phyloP scores from a whole-genome alignment of 2,329 filamentous ascomycete genomes.

The Graphilbum fragrans region DNA sequence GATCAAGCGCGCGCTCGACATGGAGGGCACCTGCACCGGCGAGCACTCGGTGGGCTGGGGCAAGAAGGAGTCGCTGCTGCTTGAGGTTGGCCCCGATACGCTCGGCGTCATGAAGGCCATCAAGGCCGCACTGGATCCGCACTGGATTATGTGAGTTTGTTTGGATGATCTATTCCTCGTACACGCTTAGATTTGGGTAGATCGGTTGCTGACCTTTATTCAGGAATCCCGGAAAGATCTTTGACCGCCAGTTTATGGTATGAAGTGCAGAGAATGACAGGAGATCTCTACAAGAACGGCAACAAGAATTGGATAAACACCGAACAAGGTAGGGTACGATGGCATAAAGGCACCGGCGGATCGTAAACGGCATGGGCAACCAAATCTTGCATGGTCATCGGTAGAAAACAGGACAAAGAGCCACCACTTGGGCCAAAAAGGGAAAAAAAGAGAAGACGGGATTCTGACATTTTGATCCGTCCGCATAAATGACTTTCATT shows the following conservation, averaged over 20 bases:
- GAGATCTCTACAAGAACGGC: background rate
- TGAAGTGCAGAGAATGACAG: background rate
- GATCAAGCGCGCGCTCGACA: conserved; percentile 80
- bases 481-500: no score
- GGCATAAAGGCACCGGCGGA: no score
- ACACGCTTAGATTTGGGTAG: no score
- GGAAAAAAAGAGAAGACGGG: no score
- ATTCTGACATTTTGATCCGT: no score
- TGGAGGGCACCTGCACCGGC: conserved; percentile 88
- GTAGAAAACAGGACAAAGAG: no score
- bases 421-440: no score
- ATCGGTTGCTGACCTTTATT: no score
- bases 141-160: conserved; percentile 58
- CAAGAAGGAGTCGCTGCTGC: conserved; percentile 68
- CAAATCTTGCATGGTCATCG: no score
- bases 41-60: conserved; percentile 80
- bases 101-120: conserved; percentile 75
- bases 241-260: conserved; percentile 42
- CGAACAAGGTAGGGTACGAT: no score
- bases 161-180: background rate
- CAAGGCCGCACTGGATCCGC: conserved; percentile 71
- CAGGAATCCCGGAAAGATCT: conserved; percentile 78
- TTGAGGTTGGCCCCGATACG: conserved; percentile 71
- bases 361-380: no score
- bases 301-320: background rate